Conservation (phyloP, 805 yeast species). For the Lachancea lanzarotensis region DNA sequence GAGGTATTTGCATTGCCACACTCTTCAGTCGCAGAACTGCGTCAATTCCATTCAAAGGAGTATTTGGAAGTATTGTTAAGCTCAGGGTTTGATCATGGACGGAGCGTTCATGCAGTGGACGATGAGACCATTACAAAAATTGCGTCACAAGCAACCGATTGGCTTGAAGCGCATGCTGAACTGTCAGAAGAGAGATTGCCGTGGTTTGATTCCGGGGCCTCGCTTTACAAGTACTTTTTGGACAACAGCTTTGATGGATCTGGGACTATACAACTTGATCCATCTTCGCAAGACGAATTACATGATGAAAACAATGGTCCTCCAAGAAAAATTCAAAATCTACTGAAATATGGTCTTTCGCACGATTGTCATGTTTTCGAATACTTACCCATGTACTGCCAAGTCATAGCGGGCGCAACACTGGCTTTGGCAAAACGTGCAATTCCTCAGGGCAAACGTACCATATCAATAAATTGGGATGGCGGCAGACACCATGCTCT, state of each 20-base stretch:
- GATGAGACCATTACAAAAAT: slow-evolving; percentile 15
- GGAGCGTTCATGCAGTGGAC: neutral
- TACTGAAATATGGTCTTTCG: slow-evolving; percentile 41
- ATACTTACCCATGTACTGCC: slow-evolving; percentile 43
- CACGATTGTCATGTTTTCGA: slow-evolving; percentile 65
- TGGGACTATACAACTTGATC: neutral
- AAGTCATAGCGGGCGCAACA: slow-evolving; percentile 50
- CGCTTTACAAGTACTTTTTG: slow-evolving; percentile 12
- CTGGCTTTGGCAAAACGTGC: slow-evolving; percentile 40
- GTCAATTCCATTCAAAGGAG: slow-evolving; percentile 42
- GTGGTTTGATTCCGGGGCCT: slow-evolving; percentile 10
- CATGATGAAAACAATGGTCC: neutral
- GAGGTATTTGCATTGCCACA: slow-evolving; percentile 14
- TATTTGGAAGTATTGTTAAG: slow-evolving; percentile 39
- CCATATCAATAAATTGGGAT: slow-evolving; percentile 59
- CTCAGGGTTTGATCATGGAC: slow-evolving; percentile 13
- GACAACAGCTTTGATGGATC: neutral
- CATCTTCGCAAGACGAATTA: neutral
- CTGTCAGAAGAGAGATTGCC: neutral
- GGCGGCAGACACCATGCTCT: slow-evolving; percentile 75
- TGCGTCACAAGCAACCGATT: slow-evolving; percentile 11
- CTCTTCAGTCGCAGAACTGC: slow-evolving; percentile 34
- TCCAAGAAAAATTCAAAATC: neutral
- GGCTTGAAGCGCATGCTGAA: slow-evolving; percentile 10
- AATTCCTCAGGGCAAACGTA: slow-evolving; percentile 22